Evolutionary conservation across 2,329 filamentous ascomycete genomes (phyloP).

Genomic region (Clarireedia sp.): DNA sequence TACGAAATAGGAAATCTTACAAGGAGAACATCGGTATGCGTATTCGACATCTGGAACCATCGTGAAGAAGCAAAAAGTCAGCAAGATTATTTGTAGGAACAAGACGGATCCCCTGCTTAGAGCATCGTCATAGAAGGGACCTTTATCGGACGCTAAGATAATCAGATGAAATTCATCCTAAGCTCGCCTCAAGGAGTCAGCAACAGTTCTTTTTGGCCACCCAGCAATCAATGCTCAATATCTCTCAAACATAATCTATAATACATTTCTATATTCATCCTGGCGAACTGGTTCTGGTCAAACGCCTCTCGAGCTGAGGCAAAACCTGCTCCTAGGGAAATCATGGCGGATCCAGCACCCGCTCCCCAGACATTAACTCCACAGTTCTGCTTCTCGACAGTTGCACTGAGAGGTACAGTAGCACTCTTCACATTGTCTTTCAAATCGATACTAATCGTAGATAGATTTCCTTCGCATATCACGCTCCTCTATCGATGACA

Average conservation of each 20-base stretch:
- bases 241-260: background rate
- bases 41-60: constrained; percentile 36
- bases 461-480: constrained; percentile 86
- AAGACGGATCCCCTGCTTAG: background rate
- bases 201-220: constrained; percentile 1
- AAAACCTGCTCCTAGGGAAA: constrained; percentile 11
- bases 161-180: constrained; percentile 5
- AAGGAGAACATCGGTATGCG: constrained; percentile 48
- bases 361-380: constrained; percentile 51
- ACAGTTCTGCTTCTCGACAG: constrained; percentile 71
- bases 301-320: constrained; percentile 23
- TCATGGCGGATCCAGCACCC: constrained; percentile 24
- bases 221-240: background rate
- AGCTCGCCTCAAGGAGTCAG: background rate
- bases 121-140: constrained; percentile 12
- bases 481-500: constrained; percentile 79
- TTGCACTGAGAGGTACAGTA: constrained; percentile 54
- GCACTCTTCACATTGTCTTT: background rate
- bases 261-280: constrained; percentile 11
- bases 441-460: background rate
- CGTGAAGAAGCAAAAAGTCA: constrained; percentile 6
- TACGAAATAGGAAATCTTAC: constrained; percentile 33
- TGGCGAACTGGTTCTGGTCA: constrained; percentile 28
- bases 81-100: constrained; percentile 4
- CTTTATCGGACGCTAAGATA: constrained; percentile 14